A percentile compares a stretch with the other conserved stretches of the same genome.
Evolutionary conservation across 2,329 filamentous ascomycete genomes (phyloP).

Genomic region (Botryotinia globosa): DNA sequence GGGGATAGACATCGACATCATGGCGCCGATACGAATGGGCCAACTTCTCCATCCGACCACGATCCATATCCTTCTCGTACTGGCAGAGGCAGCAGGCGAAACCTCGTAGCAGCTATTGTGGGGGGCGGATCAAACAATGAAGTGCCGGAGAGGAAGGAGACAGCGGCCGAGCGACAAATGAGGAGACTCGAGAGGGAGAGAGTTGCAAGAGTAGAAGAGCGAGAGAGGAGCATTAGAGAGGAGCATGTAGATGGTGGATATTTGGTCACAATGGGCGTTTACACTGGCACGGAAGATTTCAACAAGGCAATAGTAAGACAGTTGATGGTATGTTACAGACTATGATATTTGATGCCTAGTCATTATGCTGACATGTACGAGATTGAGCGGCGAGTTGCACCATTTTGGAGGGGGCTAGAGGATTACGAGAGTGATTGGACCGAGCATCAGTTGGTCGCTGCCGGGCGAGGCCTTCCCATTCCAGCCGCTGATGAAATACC

Average conservation of each 20-base stretch:
- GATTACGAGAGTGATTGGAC: slow-evolving; percentile 88
- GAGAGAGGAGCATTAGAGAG: slow-evolving; percentile 84
- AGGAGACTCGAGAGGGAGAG: slow-evolving; percentile 81
- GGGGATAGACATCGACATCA: slow-evolving; percentile 26
- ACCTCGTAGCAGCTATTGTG: slow-evolving; percentile 38
- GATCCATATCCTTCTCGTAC: slow-evolving; percentile 31
- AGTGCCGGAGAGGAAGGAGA: slow-evolving; percentile 64
- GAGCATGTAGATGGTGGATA: slow-evolving; percentile 94
- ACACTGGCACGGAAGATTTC: slow-evolving; percentile 90
- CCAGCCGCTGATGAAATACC: slow-evolving; percentile 82
- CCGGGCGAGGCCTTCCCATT: slow-evolving; percentile 77
- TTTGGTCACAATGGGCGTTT: slow-evolving; percentile 89
- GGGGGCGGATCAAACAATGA: slow-evolving; percentile 32
- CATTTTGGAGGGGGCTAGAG: slow-evolving; percentile 92
- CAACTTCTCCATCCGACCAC: slow-evolving; percentile 32
- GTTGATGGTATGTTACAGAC: slow-evolving; percentile 65
- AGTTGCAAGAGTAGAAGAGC: slow-evolving; percentile 70
- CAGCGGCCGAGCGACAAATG: slow-evolving; percentile 86
- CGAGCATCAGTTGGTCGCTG: slow-evolving; percentile 91
- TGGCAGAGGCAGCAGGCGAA: slow-evolving; percentile 35
- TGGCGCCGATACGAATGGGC: slow-evolving; percentile 25
- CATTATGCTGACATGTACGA: slow-evolving; percentile 42
- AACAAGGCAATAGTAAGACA: slow-evolving; percentile 85
- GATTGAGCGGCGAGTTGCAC: slow-evolving; percentile 90
- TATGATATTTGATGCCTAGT: neutral